These are phyloP conservation scores for Psilocybe subaeruginosa DNA, from an alignment of 768 basidiomycete genomes.

Conservation along the genomic window DNA sequence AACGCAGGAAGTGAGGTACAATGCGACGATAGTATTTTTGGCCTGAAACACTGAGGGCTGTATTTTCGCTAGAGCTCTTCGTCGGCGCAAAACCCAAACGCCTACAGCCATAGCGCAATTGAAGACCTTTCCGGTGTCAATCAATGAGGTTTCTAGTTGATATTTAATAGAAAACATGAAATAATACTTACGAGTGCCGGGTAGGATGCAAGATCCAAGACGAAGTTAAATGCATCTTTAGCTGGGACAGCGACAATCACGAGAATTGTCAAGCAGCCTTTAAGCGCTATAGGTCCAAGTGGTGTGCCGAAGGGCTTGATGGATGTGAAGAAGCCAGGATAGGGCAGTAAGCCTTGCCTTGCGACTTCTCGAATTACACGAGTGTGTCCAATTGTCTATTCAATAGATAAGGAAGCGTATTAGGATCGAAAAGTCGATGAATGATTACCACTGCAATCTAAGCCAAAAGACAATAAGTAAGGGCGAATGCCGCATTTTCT, in stretches of 20 bases:
- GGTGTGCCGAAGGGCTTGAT: conserved; percentile 54
- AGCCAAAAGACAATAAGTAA: neutral
- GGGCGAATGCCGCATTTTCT: neutral
- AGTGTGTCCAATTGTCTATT: conserved; percentile 35
- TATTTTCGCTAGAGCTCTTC: conserved; percentile 22
- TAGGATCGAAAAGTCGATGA: neutral
- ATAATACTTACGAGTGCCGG: conserved; percentile 32
- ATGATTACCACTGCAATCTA: conserved; percentile 33
- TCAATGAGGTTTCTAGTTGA: conserved; percentile 23
- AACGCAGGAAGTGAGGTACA: conserved; percentile 30
- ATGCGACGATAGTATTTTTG: conserved; percentile 22
- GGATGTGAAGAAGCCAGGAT: conserved; percentile 47
- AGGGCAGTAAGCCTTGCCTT: conserved; percentile 55
- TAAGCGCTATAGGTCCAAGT: conserved; percentile 41
- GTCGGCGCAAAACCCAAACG: conserved; percentile 32
- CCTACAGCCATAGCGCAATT: conserved; percentile 32
- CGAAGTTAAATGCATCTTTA: conserved; percentile 40
- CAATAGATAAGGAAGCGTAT: neutral
- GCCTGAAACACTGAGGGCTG: conserved; percentile 29
- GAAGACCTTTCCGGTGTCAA: conserved; percentile 26
- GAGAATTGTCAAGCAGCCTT: conserved; percentile 39
- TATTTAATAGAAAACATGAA: conserved; percentile 18
- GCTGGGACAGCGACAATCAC: conserved; percentile 43
- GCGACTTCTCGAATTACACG: conserved; percentile 54
- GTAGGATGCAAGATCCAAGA: conserved; percentile 43